Evolutionary conservation across 148 eudicot genomes (phyloP), one percentile per base, ranked within the genome.

Genomic region (Talinum fruticosum): DNA sequence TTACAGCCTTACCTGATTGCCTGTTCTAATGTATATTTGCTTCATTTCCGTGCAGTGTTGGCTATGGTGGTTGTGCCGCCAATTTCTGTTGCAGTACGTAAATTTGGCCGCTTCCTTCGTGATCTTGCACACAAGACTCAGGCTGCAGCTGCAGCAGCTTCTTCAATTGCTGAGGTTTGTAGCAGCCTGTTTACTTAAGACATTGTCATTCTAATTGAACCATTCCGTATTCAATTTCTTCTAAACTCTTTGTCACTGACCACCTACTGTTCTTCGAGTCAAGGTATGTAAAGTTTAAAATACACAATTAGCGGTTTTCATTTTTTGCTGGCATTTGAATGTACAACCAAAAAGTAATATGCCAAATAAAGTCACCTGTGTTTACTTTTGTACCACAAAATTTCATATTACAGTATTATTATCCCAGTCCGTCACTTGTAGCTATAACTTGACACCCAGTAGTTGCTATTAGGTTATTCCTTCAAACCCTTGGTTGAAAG

Each of bases 81-180:
- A 23, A 89, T 94, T 41, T 94, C 92, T 23, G 78, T 94, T 69
- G 91, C 83, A 78, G 96, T 94, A 1, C 93, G 92, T 68, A 72
- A 82, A 79, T 92, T 94, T 80, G 98, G 97, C 24, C 96, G 98
- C 66, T 94, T 83, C 83, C 82, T 94, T 75, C 92, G 93, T 75
- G 97, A 94, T 69, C 90, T 94, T 61, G 87, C 98, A 32, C 95
- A 94, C 81, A 88, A 86, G 79, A 92, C 97, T 80, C 98, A 94
- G 87, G 92, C 92, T 73, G 98, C 97, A 26, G 98, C 97, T 75
- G 98, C 98, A 10, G 92, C 91, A 51, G 93, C 98, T 78, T 81
- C 97, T 69, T 94, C 98, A 47, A 94, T 94, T 84, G 97, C 97
- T 45, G 98, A 92, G 96, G 97, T 94, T 73, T 66, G 87, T 77